Evolutionary conservation across 495 filamentous ascomycete genomes (phyloP).

Genomic region (Penicillium tannophilum): DNA sequence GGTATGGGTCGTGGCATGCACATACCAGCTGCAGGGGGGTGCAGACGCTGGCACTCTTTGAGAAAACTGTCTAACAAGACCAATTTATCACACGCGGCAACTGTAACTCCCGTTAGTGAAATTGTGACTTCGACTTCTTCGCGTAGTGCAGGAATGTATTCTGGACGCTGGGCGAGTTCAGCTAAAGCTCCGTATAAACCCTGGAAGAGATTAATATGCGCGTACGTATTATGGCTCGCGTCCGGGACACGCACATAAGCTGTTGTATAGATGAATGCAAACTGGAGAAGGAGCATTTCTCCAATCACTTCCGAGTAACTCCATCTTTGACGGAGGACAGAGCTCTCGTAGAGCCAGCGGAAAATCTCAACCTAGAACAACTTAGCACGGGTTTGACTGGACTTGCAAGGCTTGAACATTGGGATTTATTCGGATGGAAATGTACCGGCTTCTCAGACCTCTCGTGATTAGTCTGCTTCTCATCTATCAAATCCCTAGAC

Average conservation of each 20-base stretch:
- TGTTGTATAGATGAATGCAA: constrained; percentile 32
- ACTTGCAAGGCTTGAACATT: too few relatives aligned
- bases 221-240: background rate
- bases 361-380: constrained; percentile 26
- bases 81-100: constrained; percentile 22
- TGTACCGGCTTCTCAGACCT: constrained; percentile 18
- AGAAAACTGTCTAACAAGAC: constrained; percentile 31
- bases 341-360: constrained; percentile 28
- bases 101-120: constrained; percentile 13
- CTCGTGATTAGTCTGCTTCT: constrained; percentile 4
- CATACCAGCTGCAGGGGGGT: constrained; percentile 30
- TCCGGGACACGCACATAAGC: constrained; percentile 19
- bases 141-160: constrained; percentile 29
- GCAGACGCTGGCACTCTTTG: constrained; percentile 33
- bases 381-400: too few relatives aligned
- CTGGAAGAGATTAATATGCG: constrained; percentile 9
- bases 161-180: constrained; percentile 29
- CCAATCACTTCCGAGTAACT: constrained; percentile 29
- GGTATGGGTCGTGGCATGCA: constrained; percentile 9
- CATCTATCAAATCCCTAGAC: background rate
- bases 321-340: constrained; percentile 23
- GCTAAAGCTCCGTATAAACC: constrained; percentile 26
- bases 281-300: constrained; percentile 29
- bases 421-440: too few relatives aligned
- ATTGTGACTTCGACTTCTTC: constrained; percentile 23